Evolutionary conservation across 441 rosid species (phyloP), one percentile per base, ranked within the genome.

Genomic region (Cnidoscolus chayamansa): DNA sequence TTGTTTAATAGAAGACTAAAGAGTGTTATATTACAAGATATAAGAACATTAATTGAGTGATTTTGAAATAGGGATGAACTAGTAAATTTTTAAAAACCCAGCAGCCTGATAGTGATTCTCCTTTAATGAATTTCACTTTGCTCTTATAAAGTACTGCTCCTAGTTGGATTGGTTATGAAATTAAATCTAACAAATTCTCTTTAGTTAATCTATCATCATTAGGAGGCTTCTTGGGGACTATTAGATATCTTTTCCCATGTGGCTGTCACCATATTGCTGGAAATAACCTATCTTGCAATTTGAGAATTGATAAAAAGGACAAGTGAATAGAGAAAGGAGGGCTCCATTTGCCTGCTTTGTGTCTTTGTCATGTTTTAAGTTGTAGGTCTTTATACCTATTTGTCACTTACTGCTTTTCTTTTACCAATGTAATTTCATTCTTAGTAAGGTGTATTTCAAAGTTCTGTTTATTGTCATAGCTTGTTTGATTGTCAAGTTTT

Each of bases 321-420:
- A 25, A 58, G 43, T 59, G 32, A 17, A 11, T 68, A 5, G 32
- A 67, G 48, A 67, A 58, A 32, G 13, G 57, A 70, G 17, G 63
- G 40, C 13, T 2, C 32, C 9, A 16, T 15, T 47, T 70, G 9
- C 8, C n/a, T 59, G 45, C 55, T 30, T 45, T 57, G n/a, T 7
- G 0, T 60, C 37, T 25, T 32, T 10, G 25, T 51, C 16, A 35
- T 58, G 7, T 25, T 32, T 57, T n/a, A 32, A 58, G 11, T 25
- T 20, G 35, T 10, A 9, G 19, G 49, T n/a, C 20, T 63, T 5
- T 63, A 8, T 49, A 49, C 30, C 0, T n/a, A 63, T 63, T 62
- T 30, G 31, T 16, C 17, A 59, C 13, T 3, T 70, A 19, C 1
- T n/a, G 5, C 9, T 7, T 30, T 7, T 11, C 72, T 59, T 30